phyloP scores from a whole-genome alignment of 495 filamentous ascomycete genomes.

The Neurospora intermedia region DNA sequence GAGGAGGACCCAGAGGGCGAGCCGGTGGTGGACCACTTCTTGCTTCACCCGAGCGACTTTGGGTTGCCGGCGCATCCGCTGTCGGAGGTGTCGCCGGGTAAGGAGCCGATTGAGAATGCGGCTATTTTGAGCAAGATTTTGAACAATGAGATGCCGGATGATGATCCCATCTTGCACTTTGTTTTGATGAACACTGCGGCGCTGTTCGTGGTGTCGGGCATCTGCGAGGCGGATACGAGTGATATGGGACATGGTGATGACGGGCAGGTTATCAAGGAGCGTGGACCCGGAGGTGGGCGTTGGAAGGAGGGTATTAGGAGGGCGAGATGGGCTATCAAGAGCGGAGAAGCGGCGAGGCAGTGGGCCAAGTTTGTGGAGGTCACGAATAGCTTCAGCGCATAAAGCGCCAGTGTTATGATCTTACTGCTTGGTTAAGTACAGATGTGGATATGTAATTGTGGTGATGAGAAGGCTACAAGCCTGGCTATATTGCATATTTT shows the following conservation, averaged over 20 bases:
- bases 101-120: constrained; percentile 78
- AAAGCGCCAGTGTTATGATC: not conserved
- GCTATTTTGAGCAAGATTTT: constrained; percentile 69
- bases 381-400: constrained; percentile 26
- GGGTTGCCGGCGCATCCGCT: constrained; percentile 69
- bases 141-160: constrained; percentile 54
- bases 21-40: constrained; percentile 60
- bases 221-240: constrained; percentile 74
- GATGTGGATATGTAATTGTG: not conserved
- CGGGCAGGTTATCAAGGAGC: constrained; percentile 66
- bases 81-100: constrained; percentile 65
- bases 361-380: constrained; percentile 59
- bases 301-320: constrained; percentile 90
- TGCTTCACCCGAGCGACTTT: constrained; percentile 69
- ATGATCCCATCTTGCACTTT: constrained; percentile 83
- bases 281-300: constrained; percentile 69
- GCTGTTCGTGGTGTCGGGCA: constrained; percentile 67
- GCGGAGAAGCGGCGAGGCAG: constrained; percentile 66
- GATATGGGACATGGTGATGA: constrained; percentile 52
- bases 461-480: not conserved
- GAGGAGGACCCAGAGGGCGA: constrained; percentile 36
- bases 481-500: not conserved
- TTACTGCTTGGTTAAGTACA: not conserved
- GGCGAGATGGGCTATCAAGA: constrained; percentile 73
- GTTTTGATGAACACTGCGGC: constrained; percentile 91